Percentiles rank a stretch among this genome's conserved stretches.
phyloP scores from a whole-genome alignment of 2,329 filamentous ascomycete species.

The Clarireedia hainanense region DNA sequence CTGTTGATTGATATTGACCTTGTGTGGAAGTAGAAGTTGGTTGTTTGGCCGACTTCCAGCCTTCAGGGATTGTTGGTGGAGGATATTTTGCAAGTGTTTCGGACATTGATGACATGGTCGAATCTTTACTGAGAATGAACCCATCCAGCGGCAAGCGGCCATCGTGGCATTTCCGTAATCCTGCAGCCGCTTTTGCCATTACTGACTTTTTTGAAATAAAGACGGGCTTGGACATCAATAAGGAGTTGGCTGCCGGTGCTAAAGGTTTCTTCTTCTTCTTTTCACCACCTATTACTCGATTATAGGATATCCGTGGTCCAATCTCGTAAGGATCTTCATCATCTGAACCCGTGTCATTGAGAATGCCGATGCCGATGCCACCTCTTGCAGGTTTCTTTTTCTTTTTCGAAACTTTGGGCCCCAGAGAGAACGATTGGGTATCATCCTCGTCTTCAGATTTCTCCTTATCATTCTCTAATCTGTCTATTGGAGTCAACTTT shows the following conservation, averaged over 20 bases:
- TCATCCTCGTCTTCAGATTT: constrained; percentile 41
- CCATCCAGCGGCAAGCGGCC: constrained; percentile 72
- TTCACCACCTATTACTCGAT: constrained; percentile 69
- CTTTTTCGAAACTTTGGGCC: constrained; percentile 29
- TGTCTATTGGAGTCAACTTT: constrained; percentile 35
- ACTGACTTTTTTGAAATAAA: constrained; percentile 64
- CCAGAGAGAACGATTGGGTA: constrained; percentile 19
- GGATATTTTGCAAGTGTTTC: constrained; percentile 42
- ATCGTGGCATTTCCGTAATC: constrained; percentile 69
- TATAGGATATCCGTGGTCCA: constrained; percentile 85
- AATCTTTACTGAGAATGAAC: constrained; percentile 60
- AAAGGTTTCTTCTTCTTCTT: constrained; percentile 68
- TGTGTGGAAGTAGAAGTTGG: constrained; percentile 29
- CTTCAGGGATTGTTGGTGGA: constrained; percentile 60
- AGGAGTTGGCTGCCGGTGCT: constrained; percentile 52
- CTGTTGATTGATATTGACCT: constrained; percentile 52
- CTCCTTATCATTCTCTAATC: constrained; percentile 24
- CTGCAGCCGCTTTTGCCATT: constrained; percentile 33
- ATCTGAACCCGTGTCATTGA: constrained; percentile 91
- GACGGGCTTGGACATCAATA: constrained; percentile 58
- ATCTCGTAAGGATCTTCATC: constrained; percentile 93
- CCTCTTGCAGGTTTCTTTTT: constrained; percentile 47
- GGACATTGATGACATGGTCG: constrained; percentile 39
- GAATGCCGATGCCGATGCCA: constrained; percentile 77
- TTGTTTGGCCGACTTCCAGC: constrained; percentile 61